phyloP scores from a whole-genome alignment of 169 alveolate species.

The Plasmodium gonderi region DNA sequence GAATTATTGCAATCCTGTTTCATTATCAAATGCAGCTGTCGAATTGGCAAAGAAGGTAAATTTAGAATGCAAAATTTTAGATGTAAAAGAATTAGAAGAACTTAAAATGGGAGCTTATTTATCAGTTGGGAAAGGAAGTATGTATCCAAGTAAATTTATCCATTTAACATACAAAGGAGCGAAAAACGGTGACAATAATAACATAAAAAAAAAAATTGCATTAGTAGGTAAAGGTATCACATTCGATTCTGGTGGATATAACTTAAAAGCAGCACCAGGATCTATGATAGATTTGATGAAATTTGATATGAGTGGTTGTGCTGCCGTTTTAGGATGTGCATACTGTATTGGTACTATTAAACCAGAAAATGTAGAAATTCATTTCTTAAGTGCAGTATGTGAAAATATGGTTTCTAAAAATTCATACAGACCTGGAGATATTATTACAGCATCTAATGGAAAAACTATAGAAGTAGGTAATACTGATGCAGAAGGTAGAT shows the following conservation, averaged over 20 bases:
- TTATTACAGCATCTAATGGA: slow-evolving; percentile 94
- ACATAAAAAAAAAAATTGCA: slow-evolving; percentile 83
- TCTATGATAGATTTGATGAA: slow-evolving; percentile 86
- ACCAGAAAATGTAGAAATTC: slow-evolving; percentile 89
- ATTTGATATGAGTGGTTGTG: slow-evolving; percentile 92
- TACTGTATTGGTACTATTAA: slow-evolving; percentile 84
- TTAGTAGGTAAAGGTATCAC: slow-evolving; percentile 95
- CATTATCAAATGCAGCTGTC: slow-evolving; percentile 81
- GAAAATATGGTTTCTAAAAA: slow-evolving; percentile 93
- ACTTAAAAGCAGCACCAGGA: slow-evolving; percentile 86
- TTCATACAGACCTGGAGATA: slow-evolving; percentile 95
- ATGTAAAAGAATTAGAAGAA: slow-evolving; percentile 86
- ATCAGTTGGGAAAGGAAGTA: slow-evolving; percentile 91
- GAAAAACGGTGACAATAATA: slow-evolving; percentile 70
- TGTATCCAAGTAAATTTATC: slow-evolving; percentile 89
- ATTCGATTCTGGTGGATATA: slow-evolving; percentile 95
- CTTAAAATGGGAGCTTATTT: slow-evolving; percentile 90
- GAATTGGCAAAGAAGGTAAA: slow-evolving; percentile 83
- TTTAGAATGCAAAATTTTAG: slow-evolving; percentile 81
- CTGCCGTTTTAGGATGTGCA: slow-evolving; percentile 92
- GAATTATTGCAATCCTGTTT: slow-evolving; percentile 87
- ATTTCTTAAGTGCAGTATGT: slow-evolving; percentile 89
- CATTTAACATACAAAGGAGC: slow-evolving; percentile 86
- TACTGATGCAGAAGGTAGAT: slow-evolving; percentile 99
- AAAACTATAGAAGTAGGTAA: slow-evolving; percentile 94